Evolutionary conservation across 164 flowering plant genomes (phyloP), one percentile per base, ranked within the genome.

Genomic region (Magnolia officinalis): DNA sequence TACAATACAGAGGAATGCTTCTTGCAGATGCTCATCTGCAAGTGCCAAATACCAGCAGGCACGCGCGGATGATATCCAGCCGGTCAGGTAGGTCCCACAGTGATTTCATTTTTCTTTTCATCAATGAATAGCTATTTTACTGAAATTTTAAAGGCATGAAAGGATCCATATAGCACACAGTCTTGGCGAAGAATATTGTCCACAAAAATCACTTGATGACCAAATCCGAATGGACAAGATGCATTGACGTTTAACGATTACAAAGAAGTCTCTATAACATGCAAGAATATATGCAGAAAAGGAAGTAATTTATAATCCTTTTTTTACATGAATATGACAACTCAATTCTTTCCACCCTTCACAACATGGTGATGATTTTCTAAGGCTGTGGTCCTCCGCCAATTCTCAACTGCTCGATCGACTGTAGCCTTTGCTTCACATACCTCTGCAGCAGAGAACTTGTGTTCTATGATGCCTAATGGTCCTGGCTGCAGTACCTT

Each of bases 401-500:
- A 94, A 76, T 87, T 92, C 77, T 81, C 88, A 8, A 94, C 87
- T 26, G 96, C 92, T 76, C 74, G 80, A 0, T 77, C 65, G 73
- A 92, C 93, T 1, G 90, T 82, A 16, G 87, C 84, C 69, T 85
- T 84, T 18, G 98, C 98, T 76, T 84, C 77, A 8, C 70, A 80
- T 50, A 96, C 83, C 83, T 96, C 99, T 77, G 85, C 84, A 8
- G 84, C 87, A 16, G 93, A 86, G 80, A 90, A 92, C 83, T 96
- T 94, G 88, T 94, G 97, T 73, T 95, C 97, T 45, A 92, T 79
- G 70, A 93, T 87, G 69, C 98, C 97, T 79, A 95, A 71, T 51
- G 97, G 99, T 61, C 98, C 99, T 68, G 99, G 99, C 76, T 94
- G 92, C 77, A 96, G 80, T 21, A 91, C 95, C 73, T 84, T 86